phyloP scores from a whole-genome alignment of 2,329 filamentous ascomycete species.

The Dothideomycetidae sp. region DNA sequence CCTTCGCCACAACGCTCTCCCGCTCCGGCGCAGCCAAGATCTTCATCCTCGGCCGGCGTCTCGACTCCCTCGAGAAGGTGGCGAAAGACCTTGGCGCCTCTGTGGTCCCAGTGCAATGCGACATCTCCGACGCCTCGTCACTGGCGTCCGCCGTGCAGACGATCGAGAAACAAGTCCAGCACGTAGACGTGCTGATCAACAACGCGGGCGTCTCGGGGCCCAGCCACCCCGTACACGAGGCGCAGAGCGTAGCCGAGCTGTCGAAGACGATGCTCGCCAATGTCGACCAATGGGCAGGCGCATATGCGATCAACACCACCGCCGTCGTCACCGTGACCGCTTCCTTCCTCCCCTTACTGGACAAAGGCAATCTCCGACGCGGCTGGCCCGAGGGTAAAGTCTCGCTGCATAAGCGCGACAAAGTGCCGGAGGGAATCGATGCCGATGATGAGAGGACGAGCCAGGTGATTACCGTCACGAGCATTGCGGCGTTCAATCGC shows the following conservation, averaged over 20 bases:
- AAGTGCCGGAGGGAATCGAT: constrained; percentile 16
- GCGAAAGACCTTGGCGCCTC: constrained; percentile 21
- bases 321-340: constrained; percentile 31
- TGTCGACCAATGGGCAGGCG: constrained; percentile 22
- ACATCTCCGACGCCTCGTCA: constrained; percentile 29
- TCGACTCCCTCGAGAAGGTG: constrained; percentile 23
- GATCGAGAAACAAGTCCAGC: constrained; percentile 29
- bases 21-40: constrained; percentile 25
- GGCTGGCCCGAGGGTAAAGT: constrained; percentile 25
- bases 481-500: constrained; percentile 27
- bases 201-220: constrained; percentile 26
- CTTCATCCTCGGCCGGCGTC: constrained; percentile 28
- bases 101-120: constrained; percentile 29
- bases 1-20: constrained; percentile 24
- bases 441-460: constrained; percentile 26
- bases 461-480: constrained; percentile 34
- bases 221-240: constrained; percentile 28
- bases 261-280: constrained; percentile 27
- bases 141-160: constrained; percentile 28
- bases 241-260: constrained; percentile 31
- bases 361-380: constrained; percentile 30
- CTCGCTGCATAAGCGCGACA: constrained; percentile 14
- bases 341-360: constrained; percentile 32
- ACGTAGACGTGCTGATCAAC: constrained; percentile 37
- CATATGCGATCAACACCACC: constrained; percentile 31